Conservation (phyloP, 805 yeast species). For the Candida sonorensis region DNA sequence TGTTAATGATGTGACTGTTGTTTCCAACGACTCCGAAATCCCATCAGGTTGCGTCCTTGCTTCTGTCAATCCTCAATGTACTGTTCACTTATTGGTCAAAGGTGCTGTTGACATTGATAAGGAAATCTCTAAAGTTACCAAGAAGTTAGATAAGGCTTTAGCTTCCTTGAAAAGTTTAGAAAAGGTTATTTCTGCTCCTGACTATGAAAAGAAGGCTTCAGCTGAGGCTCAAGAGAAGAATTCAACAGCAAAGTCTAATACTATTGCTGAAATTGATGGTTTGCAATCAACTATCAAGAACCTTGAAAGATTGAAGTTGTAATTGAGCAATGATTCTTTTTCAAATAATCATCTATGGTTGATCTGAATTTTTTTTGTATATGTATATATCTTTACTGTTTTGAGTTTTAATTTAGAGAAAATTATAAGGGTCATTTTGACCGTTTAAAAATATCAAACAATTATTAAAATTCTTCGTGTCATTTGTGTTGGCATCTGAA, state of each 20-base stretch:
- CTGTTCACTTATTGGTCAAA: slow-evolving; percentile 86
- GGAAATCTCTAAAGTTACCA: slow-evolving; percentile 76
- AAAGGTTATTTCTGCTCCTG: slow-evolving; percentile 63
- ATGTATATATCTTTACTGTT: background rate
- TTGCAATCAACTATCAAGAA: slow-evolving; percentile 78
- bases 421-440: no score
- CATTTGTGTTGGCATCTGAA: no score
- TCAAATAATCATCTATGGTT: background rate
- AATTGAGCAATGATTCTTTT: slow-evolving; percentile 1
- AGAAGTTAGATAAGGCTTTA: slow-evolving; percentile 63
- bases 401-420: no score
- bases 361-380: background rate
- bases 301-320: slow-evolving; percentile 71
- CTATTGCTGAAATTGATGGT: slow-evolving; percentile 84
- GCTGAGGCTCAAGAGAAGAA: slow-evolving; percentile 77
- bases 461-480: no score
- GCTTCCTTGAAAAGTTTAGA: slow-evolving; percentile 56
- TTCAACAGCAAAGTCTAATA: slow-evolving; percentile 56
- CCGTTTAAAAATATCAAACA: no score
- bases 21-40: slow-evolving; percentile 44
- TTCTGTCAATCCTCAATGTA: slow-evolving; percentile 72
- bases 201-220: slow-evolving; percentile 82
- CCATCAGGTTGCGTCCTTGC: slow-evolving; percentile 90
- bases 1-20: slow-evolving; percentile 66
- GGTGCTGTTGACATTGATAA: slow-evolving; percentile 92